Evolutionary conservation across 257 asterid genomes (phyloP).

Genomic region (Ehretia macrophylla): DNA sequence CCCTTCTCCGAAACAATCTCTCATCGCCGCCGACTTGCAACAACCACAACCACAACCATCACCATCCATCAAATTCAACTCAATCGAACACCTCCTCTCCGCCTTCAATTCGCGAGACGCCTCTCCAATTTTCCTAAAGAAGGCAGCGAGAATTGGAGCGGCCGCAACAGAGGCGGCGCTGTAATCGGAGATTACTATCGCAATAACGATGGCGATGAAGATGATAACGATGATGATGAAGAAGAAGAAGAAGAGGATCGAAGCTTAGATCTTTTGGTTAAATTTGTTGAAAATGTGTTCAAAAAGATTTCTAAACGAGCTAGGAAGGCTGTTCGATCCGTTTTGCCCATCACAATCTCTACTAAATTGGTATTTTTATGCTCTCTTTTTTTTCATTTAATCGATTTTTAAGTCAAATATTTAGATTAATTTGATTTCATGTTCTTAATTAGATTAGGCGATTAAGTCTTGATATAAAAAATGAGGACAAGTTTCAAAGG

Average conservation of each 20-base stretch:
- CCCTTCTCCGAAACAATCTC: neutral
- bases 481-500: no score
- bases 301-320: slow-evolving; percentile 78
- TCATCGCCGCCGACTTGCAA: neutral
- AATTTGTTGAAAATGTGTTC: slow-evolving; percentile 78
- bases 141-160: slow-evolving; percentile 27
- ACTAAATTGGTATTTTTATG: slow-evolving; percentile 52
- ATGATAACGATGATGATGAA: slow-evolving; percentile 61
- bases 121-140: neutral
- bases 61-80: neutral
- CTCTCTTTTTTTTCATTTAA: neutral
- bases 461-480: neutral
- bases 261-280: slow-evolving; percentile 79
- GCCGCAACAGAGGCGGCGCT: slow-evolving; percentile 40
- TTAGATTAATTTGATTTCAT: neutral
- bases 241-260: slow-evolving; percentile 83
- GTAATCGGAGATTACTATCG: slow-evolving; percentile 45
- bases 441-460: neutral
- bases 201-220: slow-evolving; percentile 40
- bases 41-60: neutral
- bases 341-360: slow-evolving; percentile 72
- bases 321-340: slow-evolving; percentile 84
- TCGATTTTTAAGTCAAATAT: neutral
- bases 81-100: neutral
- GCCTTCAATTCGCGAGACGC: neutral